Evolutionary conservation across 2,329 filamentous ascomycete species (phyloP).

Genomic region (Leptographium wingfieldii): DNA sequence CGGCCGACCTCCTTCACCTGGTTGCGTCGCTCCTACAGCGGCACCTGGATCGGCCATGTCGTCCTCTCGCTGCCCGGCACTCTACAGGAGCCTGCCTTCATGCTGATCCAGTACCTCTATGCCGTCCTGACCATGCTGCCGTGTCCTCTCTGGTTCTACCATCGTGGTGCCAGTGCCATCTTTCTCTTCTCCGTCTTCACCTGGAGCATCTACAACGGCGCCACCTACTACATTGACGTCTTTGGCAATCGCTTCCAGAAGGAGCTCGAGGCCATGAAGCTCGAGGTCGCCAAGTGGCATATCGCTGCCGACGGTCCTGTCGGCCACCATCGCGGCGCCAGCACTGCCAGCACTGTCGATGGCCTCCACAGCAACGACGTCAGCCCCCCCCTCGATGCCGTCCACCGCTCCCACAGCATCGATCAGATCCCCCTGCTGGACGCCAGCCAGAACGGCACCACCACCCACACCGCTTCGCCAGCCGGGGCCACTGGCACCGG

Average conservation of each 20-base stretch:
- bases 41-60: slow-evolving; percentile 74
- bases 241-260: slow-evolving; percentile 96
- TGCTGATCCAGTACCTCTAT: slow-evolving; percentile 89
- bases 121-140: slow-evolving; percentile 88
- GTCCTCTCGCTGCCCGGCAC: slow-evolving; percentile 64
- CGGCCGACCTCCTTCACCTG: slow-evolving; percentile 95
- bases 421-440: slow-evolving; percentile 46
- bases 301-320: slow-evolving; percentile 22
- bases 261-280: slow-evolving; percentile 78
- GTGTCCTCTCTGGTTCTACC: slow-evolving; percentile 91
- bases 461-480: background rate
- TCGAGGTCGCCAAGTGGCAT: slow-evolving; percentile 84
- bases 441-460: slow-evolving; percentile 16
- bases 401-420: slow-evolving; percentile 20
- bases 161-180: slow-evolving; percentile 59
- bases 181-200: slow-evolving; percentile 78
- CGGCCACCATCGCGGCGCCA: slow-evolving; percentile 3
- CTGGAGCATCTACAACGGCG: slow-evolving; percentile 94
- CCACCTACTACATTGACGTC: slow-evolving; percentile 95
- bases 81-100: slow-evolving; percentile 82
- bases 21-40: slow-evolving; percentile 83
- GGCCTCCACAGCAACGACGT: slow-evolving; percentile 2
- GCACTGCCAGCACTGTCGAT: background rate
- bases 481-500: slow-evolving; percentile 9
- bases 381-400: slow-evolving; percentile 11